Base-by-base conservation (phyloP, 2,329 filamentous ascomycete species). In the Nectriaceae sp. region DNA sequence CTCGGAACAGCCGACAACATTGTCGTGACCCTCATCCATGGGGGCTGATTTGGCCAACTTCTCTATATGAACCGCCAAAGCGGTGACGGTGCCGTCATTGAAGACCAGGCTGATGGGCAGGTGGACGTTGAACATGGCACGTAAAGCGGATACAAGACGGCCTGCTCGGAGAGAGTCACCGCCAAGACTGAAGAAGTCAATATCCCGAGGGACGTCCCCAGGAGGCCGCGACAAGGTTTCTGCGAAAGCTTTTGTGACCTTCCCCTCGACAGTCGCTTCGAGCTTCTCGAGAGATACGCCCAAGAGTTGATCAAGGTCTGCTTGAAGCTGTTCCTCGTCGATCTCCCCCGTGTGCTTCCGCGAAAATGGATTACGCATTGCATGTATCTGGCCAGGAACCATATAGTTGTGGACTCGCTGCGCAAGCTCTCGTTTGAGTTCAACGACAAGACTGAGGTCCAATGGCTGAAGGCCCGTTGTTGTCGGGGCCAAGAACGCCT, bases 111-210 rank as follows among this genome's bases (percentile, higher is more conserved):
- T 75, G 48, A 81, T 77, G 0, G 78, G 74, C 1, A 82, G 64
- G 18, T 74, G 70, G 1, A 78, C 65, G 18, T 69, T 64, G 50
- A 81, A 79, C 42, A 76, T 69, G 21, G 68, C 69, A n/a, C 79
- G 73, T 4, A 83, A 67, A 2, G 68, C 64, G 1, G 79, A 80
- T 5, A 80, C 65, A 1, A 83, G 69, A 26, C 71, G 70, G 2
- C 79, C 80, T 24, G 79, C 79, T 18, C 70, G 70, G 40, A 83
- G 68, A 29, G 77, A 80, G 55, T 82, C 78, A 16, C 80, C 78
- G 5, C 78, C 78, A 15, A 79, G 67, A 11, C 69, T 67, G 55
- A 80, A 80, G 56, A 81, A 80, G 57, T 80, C 75, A 0, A 74
- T 72, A 2, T 70, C 60, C 0, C 59, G 51, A 1, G 65, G 57